Conservation (phyloP, 805 yeast genomes). For the Huiozyma naganishii region DNA sequence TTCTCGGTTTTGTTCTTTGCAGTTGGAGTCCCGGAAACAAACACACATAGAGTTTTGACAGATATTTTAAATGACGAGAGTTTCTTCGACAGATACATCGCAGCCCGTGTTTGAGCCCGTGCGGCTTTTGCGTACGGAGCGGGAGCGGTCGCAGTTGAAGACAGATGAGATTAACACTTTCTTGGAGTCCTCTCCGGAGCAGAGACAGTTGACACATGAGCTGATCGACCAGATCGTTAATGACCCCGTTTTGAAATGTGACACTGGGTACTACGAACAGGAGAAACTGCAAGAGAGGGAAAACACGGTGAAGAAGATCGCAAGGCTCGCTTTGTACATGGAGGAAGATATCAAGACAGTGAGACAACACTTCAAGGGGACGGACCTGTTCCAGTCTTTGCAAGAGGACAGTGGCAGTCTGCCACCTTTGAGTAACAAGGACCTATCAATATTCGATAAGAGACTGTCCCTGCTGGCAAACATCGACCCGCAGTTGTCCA, state of each 20-base stretch:
- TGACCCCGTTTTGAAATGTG: conserved; percentile 53
- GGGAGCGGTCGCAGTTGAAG: conserved; percentile 34
- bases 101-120: conserved; percentile 21
- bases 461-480: conserved; percentile 49
- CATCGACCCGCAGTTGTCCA: conserved; percentile 69
- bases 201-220: conserved; percentile 36
- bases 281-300: conserved; percentile 49
- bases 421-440: conserved; percentile 15
- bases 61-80: conserved; percentile 20
- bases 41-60: background rate
- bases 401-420: conserved; percentile 11
- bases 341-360: conserved; percentile 32
- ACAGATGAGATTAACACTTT: conserved; percentile 42
- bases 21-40: background rate
- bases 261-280: conserved; percentile 46
- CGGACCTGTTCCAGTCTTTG: conserved; percentile 18
- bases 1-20: background rate
- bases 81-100: conserved; percentile 11
- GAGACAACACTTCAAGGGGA: conserved; percentile 13
- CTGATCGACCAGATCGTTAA: conserved; percentile 50
- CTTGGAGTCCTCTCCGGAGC: conserved; percentile 40
- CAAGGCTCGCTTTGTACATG: conserved; percentile 49
- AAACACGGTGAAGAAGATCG: conserved; percentile 49
- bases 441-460: conserved; percentile 36
- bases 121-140: conserved; percentile 31